These are phyloP conservation scores for Russula griseocarnosa DNA, from an alignment of 768 basidiomycete species.

Conservation along the genomic window DNA sequence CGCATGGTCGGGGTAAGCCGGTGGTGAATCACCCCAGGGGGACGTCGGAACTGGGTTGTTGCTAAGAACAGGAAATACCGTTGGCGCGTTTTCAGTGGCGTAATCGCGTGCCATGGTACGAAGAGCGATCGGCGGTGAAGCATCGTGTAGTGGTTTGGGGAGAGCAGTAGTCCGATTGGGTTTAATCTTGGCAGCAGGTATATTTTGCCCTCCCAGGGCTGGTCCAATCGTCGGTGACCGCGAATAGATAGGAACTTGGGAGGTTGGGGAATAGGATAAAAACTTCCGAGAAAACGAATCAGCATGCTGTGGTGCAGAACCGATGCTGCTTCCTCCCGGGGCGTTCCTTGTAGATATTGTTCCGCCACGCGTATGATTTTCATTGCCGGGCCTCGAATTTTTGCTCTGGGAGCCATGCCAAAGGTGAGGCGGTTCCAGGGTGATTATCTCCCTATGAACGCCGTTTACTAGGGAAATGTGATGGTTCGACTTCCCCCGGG, in stretches of 20 bases:
- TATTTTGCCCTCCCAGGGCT: background rate
- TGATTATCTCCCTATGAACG: background rate
- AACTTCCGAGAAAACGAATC: background rate
- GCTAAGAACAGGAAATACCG: background rate
- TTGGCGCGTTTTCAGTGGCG: background rate
- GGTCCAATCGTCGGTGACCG: background rate
- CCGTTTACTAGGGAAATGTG: background rate
- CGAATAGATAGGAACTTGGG: constrained; percentile 11
- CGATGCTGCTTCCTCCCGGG: background rate
- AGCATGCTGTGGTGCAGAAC: background rate
- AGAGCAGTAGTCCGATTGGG: background rate
- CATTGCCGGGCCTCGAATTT: background rate
- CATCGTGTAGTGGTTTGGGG: background rate
- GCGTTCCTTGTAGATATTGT: background rate
- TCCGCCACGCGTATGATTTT: background rate
- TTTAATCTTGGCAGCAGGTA: background rate
- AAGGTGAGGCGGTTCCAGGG: background rate
- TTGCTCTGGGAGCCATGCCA: background rate
- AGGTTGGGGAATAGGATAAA: background rate
- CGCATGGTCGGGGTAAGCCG: background rate
- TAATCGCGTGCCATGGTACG: background rate
- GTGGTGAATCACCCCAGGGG: background rate
- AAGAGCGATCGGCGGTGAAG: background rate
- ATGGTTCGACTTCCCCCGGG: background rate
- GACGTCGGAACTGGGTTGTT: background rate